Conservation (phyloP, 2,329 filamentous ascomycete genomes). For the Seiridium unicorne region DNA sequence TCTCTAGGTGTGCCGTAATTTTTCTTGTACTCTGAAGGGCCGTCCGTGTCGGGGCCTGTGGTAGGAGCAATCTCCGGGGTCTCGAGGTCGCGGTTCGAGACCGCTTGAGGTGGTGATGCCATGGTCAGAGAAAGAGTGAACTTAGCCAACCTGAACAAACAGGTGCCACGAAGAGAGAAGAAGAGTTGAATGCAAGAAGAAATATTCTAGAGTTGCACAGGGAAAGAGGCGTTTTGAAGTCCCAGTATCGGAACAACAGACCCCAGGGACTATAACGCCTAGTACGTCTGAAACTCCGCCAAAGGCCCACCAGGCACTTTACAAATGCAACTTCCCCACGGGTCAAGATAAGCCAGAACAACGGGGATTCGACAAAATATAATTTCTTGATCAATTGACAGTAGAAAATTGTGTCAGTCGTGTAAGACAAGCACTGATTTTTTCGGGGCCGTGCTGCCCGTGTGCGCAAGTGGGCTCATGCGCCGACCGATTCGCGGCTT, state of each 20-base stretch:
- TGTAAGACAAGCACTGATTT: not conserved
- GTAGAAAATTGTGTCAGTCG: not conserved
- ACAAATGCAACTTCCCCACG: not conserved
- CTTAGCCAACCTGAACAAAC: not conserved
- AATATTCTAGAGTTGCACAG: not conserved
- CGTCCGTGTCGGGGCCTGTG: not conserved
- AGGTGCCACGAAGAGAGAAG: too few species aligned
- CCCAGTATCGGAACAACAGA: not conserved
- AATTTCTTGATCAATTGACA: not conserved
- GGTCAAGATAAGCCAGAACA: not conserved
- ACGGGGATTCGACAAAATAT: not conserved
- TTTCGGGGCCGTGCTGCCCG: not conserved
- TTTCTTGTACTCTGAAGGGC: not conserved
- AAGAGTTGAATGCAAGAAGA: not conserved
- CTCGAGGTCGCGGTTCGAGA: not conserved
- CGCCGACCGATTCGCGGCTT: not conserved
- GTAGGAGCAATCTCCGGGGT: not conserved
- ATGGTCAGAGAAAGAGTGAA: not conserved
- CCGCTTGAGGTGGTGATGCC: not conserved
- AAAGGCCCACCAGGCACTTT: not conserved
- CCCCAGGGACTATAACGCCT: not conserved
- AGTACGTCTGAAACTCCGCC: not conserved
- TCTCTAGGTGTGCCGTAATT: not conserved
- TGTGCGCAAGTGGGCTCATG: not conserved
- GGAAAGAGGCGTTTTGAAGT: not conserved